Base-by-base conservation (phyloP, 208 protist species). In the Herpetomonas muscarum region DNA sequence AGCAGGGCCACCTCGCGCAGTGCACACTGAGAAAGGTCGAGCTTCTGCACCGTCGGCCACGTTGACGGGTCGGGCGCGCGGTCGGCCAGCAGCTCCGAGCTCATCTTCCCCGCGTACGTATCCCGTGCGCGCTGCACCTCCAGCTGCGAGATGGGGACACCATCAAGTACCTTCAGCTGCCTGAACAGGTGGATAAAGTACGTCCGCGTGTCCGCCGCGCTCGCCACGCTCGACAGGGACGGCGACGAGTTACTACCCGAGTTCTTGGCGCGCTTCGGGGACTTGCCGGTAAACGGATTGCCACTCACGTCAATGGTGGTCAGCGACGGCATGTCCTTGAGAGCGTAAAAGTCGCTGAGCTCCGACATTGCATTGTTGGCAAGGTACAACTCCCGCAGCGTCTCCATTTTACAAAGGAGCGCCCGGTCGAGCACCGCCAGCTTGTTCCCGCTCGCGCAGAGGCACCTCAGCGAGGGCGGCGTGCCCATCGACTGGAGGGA, bases 171-270 rank as follows among this genome's bases (percentile, higher is more conserved):
- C 76, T 97, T 98, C 41, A 98, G 75, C 55, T 80, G 82, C 3
- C 80, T 81, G 24, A 98, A 77, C 54, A 92, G 79, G 67, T 92
- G 97, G n/a, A 98, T 68, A 55, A 90, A 34, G 71, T 92, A 97
- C 29, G 70, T 56, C 3, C 94, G 76, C 56, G 86, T 90, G 32
- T 89, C 78, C 12, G 3, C 29, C 26, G 51, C 51, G 17, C 46
- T 51, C 37, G 41, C 68, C 24, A 15, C 65, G 46, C 29, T 44
- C 13, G 13, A 32, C 34, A 19, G 19, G 3, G 52, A 26, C 48
- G 0, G 22, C n/a, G 3, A 31, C 31, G 17, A n/a, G 52, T 5
- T n/a, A 3, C 49, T 31, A n/a, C 24, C 4, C 12, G 31, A 1
- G 28, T 55, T 30, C 24, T 85, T 63, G 12, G 3, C 6, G 17